phyloP scores from a whole-genome alignment of 257 asterid species.

The Primulina eburnea region DNA sequence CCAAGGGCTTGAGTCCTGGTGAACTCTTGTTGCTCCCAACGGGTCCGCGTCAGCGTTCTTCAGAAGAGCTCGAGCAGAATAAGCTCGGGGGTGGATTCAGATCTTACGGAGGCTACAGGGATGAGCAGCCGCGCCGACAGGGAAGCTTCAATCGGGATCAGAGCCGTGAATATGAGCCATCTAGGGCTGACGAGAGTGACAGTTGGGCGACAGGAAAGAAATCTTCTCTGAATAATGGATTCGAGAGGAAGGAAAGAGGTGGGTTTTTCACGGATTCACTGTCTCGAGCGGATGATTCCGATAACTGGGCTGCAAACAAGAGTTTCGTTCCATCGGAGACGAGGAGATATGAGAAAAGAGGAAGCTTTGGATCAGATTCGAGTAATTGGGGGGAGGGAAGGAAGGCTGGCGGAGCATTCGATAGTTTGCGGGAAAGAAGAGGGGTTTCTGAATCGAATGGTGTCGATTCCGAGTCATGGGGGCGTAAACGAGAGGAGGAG shows the following conservation, averaged over 20 bases:
- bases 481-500: slow-evolving; percentile 57
- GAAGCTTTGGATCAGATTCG: slow-evolving; percentile 62
- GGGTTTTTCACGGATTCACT: slow-evolving; percentile 82
- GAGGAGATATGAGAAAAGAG: slow-evolving; percentile 58
- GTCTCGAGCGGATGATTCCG: slow-evolving; percentile 81
- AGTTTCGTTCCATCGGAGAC: slow-evolving; percentile 67
- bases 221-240: slow-evolving; percentile 40
- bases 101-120: slow-evolving; percentile 71
- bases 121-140: slow-evolving; percentile 72
- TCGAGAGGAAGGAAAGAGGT: slow-evolving; percentile 76
- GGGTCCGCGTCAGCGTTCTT: slow-evolving; percentile 76
- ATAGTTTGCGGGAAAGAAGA: slow-evolving; percentile 73
- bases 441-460: slow-evolving; percentile 48
- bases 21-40: slow-evolving; percentile 67
- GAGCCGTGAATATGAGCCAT: slow-evolving; percentile 46
- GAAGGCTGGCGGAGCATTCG: slow-evolving; percentile 61
- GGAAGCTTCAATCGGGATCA: slow-evolving; percentile 62
- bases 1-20: slow-evolving; percentile 49
- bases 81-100: slow-evolving; percentile 75
- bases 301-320: slow-evolving; percentile 84
- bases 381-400: slow-evolving; percentile 54
- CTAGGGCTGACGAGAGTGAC: slow-evolving; percentile 90
- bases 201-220: slow-evolving; percentile 81
- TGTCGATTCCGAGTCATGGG: slow-evolving; percentile 63
- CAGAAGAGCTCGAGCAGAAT: slow-evolving; percentile 72